Base-by-base conservation (phyloP, 352 stramenopile species). In the Pythium utonaiense region DNA sequence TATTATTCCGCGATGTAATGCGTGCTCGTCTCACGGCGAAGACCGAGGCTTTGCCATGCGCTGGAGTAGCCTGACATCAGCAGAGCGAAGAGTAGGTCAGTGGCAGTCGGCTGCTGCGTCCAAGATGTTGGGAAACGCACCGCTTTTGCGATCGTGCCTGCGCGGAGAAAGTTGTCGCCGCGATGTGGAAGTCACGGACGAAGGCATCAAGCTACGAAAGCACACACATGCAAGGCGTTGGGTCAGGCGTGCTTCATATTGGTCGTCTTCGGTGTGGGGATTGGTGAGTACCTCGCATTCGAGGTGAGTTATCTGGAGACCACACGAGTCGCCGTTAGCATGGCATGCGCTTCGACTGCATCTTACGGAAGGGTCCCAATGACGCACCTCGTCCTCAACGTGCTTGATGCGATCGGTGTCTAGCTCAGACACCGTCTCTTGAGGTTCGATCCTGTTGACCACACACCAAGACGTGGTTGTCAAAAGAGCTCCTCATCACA, bases 171-270 rank as follows among this genome's bases (percentile, higher is more conserved):
- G 59, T 73, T 4, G 80, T 75, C 0, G 80, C 73, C 3, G 74
- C 73, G 3, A 86, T 62, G 62, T 87, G 85, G 48, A 89, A 86
- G 17, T 89, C 78, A 28, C 77, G 56, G 6, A 89, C 67, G 22
- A 89, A 86, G 45, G 74, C 72, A 17, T 83, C 56, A 58, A 89
- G 75, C 78, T 89, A 45, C n/a, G n/a, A n/a, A n/a, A n/a, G n/a
- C n/a, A n/a, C n/a, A n/a, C n/a, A n/a, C n/a, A n/a, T n/a, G n/a
- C n/a, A n/a, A n/a, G n/a, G n/a, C n/a, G n/a, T n/a, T n/a, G n/a
- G n/a, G n/a, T n/a, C n/a, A n/a, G n/a, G n/a, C n/a, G n/a, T n/a
- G n/a, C n/a, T n/a, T n/a, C n/a, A n/a, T n/a, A n/a, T n/a, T n/a
- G n/a, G n/a, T n/a, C n/a, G n/a, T n/a, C n/a, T n/a, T n/a, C n/a